phyloP scores from a whole-genome alignment of 164 flowering plant species.

The Echeveria elegans region DNA sequence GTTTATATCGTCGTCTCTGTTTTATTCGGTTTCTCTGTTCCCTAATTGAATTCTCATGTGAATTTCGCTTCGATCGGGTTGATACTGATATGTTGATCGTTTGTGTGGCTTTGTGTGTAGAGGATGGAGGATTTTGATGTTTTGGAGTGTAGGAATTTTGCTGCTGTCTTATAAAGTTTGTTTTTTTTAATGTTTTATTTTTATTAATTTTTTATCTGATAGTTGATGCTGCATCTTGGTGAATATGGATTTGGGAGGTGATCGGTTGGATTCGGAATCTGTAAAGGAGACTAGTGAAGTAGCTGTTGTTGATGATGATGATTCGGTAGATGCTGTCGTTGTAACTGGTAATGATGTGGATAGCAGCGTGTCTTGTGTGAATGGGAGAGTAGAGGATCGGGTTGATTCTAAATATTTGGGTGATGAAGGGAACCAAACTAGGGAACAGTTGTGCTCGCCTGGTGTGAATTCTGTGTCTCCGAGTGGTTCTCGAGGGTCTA shows the following conservation, averaged over 20 bases:
- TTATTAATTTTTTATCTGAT: neutral
- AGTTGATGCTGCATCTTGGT: neutral
- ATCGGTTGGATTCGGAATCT: neutral
- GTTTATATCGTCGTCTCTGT: neutral
- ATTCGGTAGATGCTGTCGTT: neutral
- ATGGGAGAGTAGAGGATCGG: neutral
- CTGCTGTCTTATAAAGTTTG: neutral
- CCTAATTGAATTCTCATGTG: neutral
- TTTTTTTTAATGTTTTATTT: neutral
- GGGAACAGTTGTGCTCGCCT: neutral
- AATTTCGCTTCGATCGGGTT: neutral
- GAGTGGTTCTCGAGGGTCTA: conserved; percentile 10
- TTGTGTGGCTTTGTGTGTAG: neutral
- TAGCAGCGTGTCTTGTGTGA: conserved; percentile 24
- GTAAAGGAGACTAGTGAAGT: neutral
- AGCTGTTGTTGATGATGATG: neutral
- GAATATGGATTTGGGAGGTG: neutral
- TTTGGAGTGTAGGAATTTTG: neutral
- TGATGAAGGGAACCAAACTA: neutral
- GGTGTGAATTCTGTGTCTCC: neutral
- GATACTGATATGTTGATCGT: neutral
- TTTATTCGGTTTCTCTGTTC: neutral
- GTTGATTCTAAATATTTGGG: neutral
- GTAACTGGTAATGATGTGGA: conserved; percentile 18
- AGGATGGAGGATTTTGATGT: neutral